Evolutionary conservation across 495 filamentous ascomycete genomes (phyloP).

Genomic region (Delitschia confertaspora): DNA sequence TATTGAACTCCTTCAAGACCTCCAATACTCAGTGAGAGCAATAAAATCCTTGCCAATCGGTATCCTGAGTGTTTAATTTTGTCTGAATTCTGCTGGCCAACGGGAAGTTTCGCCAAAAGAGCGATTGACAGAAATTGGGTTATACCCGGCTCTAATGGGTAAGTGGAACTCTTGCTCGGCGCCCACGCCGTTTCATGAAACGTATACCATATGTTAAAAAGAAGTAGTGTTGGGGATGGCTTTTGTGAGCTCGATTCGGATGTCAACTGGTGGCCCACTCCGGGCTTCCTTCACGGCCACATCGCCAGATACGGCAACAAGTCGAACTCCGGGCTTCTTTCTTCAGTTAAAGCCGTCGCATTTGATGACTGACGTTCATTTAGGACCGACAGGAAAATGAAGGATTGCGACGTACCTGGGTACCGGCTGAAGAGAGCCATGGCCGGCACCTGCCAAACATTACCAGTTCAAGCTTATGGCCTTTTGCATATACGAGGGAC

Average conservation of each 20-base stretch:
- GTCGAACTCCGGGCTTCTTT: constrained; percentile 8
- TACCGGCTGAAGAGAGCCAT: constrained; percentile 18
- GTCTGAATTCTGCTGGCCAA: constrained; percentile 21
- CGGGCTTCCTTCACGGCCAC: constrained; percentile 3
- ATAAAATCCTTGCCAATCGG: constrained; percentile 12
- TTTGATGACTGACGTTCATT: constrained; percentile 15
- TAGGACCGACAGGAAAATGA: constrained; percentile 13
- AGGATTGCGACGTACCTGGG: constrained; percentile 14
- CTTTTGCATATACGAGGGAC: constrained; percentile 14
- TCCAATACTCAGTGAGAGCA: no score
- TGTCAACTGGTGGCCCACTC: background rate
- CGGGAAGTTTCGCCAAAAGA: constrained; percentile 12
- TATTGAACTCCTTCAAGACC: background rate
- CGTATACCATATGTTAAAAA: constrained; percentile 5
- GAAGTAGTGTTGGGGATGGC: background rate
- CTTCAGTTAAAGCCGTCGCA: constrained; percentile 5
- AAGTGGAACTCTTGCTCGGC: constrained; percentile 4
- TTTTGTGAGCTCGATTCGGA: background rate
- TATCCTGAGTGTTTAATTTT: background rate
- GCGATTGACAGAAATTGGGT: constrained; percentile 5
- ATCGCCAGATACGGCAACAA: constrained; percentile 16
- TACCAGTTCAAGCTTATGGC: constrained; percentile 22
- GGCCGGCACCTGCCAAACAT: constrained; percentile 12
- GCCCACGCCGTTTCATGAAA: constrained; percentile 5
- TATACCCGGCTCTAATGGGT: constrained; percentile 8